Evolutionary conservation across 345 rosid genomes (phyloP).

Genomic region (Pistacia vera): DNA sequence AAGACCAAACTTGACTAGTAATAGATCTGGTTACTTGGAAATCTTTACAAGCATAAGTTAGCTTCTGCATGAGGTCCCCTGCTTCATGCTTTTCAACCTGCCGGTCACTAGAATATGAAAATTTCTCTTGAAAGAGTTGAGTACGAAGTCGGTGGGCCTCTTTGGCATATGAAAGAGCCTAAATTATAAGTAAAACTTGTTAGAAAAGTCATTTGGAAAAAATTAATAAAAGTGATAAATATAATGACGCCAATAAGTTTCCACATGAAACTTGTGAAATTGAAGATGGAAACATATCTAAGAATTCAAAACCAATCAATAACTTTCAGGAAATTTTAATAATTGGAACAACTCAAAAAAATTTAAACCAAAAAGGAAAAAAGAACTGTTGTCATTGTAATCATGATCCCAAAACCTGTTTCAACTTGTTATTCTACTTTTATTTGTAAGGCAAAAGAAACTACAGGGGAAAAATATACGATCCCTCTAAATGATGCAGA

Average conservation of each 20-base stretch:
- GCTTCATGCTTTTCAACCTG: conserved; percentile 44
- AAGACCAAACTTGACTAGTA: conserved; percentile 64
- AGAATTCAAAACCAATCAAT: background rate
- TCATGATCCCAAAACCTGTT: background rate
- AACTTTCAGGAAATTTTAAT: background rate
- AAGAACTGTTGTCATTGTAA: background rate
- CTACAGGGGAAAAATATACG: background rate
- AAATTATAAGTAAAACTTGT: conserved; percentile 15
- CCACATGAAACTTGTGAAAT: background rate
- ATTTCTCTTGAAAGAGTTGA: conserved; percentile 71
- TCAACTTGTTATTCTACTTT: background rate
- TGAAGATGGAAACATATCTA: background rate
- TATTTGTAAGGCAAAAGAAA: background rate
- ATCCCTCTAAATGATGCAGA: background rate
- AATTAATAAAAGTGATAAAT: background rate
- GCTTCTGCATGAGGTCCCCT: conserved; percentile 46
- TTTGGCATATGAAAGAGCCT: conserved; percentile 89
- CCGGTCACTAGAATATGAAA: conserved; percentile 62
- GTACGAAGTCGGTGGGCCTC: conserved; percentile 73
- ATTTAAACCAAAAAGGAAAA: background rate
- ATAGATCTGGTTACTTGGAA: conserved; percentile 47
- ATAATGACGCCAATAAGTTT: background rate
- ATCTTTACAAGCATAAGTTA: conserved; percentile 35
- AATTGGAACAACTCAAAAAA: background rate
- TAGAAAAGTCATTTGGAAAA: conserved; percentile 1